Base-by-base conservation (phyloP, 2,329 filamentous ascomycete species). In the Penicillium capsulatum region DNA sequence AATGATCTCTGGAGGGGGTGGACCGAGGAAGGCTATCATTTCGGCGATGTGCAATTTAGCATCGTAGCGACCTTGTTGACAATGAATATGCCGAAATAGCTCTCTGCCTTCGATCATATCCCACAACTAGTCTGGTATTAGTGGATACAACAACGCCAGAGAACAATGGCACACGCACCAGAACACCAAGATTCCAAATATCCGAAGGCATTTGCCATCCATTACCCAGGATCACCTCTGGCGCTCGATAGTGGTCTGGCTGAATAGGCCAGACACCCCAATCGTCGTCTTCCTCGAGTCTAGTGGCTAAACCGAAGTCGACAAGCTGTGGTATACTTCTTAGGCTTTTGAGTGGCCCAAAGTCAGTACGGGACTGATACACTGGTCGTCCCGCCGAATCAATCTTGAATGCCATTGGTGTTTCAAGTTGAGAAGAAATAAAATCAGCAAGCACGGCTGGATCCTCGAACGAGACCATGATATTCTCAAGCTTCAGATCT, bases 401-500 rank as follows among this genome's bases (percentile, higher is more conserved):
- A 8, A 44, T 37, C 11, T 62, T 59, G 34, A 43, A 53, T 17
- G 51, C 33, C 33, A 58, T 50, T 0, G 53, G 55, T 17, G 51
- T 31, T 8, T 47, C 42, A 3, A 41, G 40, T 28, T 55, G 41
- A n/a, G n/a, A n/a, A n/a, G n/a, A n/a, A 2, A 53, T 34, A 11
- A 55, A 55, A 1, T 35, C 22, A 20, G 38, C 7, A 11, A 54
- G 36, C 9, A 50, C 36, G 11, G 32, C 40, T 19, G 38, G 39
- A 26, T 57, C 47, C 26, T 61, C 55, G 9, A 65, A 56, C 3
- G 40, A 49, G 41, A 64, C 51, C 14, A 70, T 50, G 16, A 70
- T 66, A 42, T 70, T 70, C 19, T 60, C 59, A 0, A 65, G 55
- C 38, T 70, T 70, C 22, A 70, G 54, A 48, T 70, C 67, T 35